A percentile compares a stretch with the other conserved stretches of the same genome.
Evolutionary conservation across 2,329 filamentous ascomycete genomes (phyloP).

Genomic region (Trichoderma atrobrunneum): DNA sequence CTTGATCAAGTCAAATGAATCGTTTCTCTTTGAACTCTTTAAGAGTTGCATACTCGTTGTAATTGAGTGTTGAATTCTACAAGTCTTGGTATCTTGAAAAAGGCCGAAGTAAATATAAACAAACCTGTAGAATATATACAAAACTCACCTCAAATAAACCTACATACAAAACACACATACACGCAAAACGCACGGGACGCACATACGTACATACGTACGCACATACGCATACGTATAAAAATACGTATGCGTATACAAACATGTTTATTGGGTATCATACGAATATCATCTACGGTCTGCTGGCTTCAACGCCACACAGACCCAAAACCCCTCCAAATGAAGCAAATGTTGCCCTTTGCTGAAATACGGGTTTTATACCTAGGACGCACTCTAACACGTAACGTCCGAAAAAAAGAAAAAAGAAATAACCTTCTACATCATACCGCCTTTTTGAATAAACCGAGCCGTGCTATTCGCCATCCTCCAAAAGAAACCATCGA

Average conservation of each 20-base stretch:
- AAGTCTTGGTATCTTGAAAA: neutral
- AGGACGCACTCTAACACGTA: constrained; percentile 16
- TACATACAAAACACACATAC: constrained; percentile 9
- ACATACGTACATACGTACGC: constrained; percentile 26
- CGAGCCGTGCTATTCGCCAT: neutral
- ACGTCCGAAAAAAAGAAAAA: constrained; percentile 3
- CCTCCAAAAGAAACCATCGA: constrained; percentile 1
- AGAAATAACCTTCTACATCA: constrained; percentile 8
- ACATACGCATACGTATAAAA: constrained; percentile 23
- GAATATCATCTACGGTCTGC: constrained; percentile 22
- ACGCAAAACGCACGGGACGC: constrained; percentile 8
- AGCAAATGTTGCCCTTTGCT: neutral
- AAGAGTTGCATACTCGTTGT: neutral
- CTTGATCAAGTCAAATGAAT: neutral
- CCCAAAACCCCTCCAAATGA: constrained; percentile 17
- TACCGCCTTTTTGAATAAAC: constrained; percentile 1
- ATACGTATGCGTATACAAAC: constrained; percentile 23
- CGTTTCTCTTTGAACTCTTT: neutral
- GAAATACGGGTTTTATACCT: constrained; percentile 20
- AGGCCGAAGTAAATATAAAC: neutral
- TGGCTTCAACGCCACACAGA: constrained; percentile 26
- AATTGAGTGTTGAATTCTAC: neutral
- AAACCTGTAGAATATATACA: neutral
- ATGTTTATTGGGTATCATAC: constrained; percentile 20
- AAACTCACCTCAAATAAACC: no score